A percentile compares a stretch with the other conserved stretches of the same genome.
phyloP scores from a whole-genome alignment of 495 filamentous ascomycete genomes.

The Aspergillus funiculosus region DNA sequence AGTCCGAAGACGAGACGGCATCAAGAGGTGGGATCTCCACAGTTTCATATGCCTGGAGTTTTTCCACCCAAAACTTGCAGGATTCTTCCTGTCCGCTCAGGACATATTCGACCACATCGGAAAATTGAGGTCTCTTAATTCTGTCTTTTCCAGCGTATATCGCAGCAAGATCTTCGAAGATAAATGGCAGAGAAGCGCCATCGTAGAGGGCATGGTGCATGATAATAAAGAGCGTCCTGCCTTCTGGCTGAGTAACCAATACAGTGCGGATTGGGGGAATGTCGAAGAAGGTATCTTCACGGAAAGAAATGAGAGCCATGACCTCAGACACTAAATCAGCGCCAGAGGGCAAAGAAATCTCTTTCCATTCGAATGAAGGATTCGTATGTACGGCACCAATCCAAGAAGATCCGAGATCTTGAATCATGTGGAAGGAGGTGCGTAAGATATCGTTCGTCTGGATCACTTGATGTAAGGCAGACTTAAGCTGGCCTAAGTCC shows the following conservation, averaged over 20 bases:
- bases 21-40: slow-evolving; percentile 19
- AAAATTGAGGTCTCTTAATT: slow-evolving; percentile 20
- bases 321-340: slow-evolving; percentile 15
- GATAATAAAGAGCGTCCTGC: slow-evolving; percentile 27
- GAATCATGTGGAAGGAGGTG: slow-evolving; percentile 48
- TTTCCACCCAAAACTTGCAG: slow-evolving; percentile 38
- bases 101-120: slow-evolving; percentile 29
- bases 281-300: slow-evolving; percentile 16
- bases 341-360: slow-evolving; percentile 14
- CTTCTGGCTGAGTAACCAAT: slow-evolving; percentile 18
- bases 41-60: slow-evolving; percentile 25
- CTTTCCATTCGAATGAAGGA: slow-evolving; percentile 20
- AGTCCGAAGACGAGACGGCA: slow-evolving; percentile 13
- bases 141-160: slow-evolving; percentile 26
- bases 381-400: slow-evolving; percentile 22
- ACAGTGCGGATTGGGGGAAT: slow-evolving; percentile 19
- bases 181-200: slow-evolving; percentile 65
- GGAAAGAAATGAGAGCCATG: slow-evolving; percentile 10
- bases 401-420: slow-evolving; percentile 20
- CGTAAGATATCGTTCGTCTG: slow-evolving; percentile 52
- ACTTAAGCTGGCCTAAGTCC: slow-evolving; percentile 35
- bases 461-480: slow-evolving; percentile 44
- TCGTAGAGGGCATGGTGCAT: slow-evolving; percentile 88
- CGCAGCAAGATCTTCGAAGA: slow-evolving; percentile 54
- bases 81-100: slow-evolving; percentile 18